Conservation (phyloP, 257 asterid species). For the Thymus mandschuricus region DNA sequence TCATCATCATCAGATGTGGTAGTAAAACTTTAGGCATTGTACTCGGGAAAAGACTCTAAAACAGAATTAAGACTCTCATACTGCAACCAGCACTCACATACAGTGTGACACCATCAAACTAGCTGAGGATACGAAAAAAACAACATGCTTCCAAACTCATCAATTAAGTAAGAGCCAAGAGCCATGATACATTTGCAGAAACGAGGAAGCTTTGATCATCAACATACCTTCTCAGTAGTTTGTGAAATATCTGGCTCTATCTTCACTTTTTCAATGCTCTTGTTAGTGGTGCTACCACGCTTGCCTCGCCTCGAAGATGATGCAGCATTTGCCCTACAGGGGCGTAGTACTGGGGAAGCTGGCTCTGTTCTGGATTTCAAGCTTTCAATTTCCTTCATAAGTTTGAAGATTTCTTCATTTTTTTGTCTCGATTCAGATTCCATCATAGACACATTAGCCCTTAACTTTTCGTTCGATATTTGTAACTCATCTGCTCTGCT, state of each 20-base stretch:
- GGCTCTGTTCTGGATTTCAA: constrained; percentile 47
- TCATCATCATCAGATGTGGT: not conserved
- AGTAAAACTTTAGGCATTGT: not conserved
- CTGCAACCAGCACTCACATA: not conserved
- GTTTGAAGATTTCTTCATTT: constrained; percentile 54
- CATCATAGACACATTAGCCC: constrained; percentile 42
- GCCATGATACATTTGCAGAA: constrained; percentile 1
- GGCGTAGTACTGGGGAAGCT: constrained; percentile 45
- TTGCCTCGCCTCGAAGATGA: constrained; percentile 34
- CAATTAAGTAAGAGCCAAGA: constrained; percentile 7
- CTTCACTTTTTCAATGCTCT: constrained; percentile 36
- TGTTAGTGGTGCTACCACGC: constrained; percentile 23
- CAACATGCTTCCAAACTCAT: constrained; percentile 17
- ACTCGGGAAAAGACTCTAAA: not conserved
- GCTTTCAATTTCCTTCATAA: constrained; percentile 50
- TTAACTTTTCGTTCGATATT: constrained; percentile 46
- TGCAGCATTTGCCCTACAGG: constrained; percentile 38
- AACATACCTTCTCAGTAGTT: constrained; percentile 48
- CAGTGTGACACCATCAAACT: constrained; percentile 9
- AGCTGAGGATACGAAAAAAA: not conserved
- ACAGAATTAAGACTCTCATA: not conserved
- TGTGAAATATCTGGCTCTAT: constrained; percentile 43
- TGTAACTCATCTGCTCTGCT: constrained; percentile 55
- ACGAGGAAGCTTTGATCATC: constrained; percentile 12
- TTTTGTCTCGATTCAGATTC: constrained; percentile 53